Conservation (phyloP, 495 filamentous ascomycete species). For the Sabuloglossum arenarium region DNA sequence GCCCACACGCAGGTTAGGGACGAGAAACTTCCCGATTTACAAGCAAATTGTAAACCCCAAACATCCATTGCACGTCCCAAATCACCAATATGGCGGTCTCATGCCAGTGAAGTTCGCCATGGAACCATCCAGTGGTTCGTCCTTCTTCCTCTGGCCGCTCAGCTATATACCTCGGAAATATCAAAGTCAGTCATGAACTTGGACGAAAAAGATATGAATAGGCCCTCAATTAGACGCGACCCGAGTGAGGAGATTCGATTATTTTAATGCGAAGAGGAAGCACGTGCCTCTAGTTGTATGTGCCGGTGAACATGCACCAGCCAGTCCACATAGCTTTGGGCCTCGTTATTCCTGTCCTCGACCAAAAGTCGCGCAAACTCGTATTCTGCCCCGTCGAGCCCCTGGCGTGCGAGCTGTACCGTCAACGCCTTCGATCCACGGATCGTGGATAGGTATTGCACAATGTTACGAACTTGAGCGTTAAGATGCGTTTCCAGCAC, state of each 20-base stretch:
- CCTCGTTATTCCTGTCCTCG: conserved; percentile 94
- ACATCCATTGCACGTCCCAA: background rate
- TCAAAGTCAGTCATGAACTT: background rate
- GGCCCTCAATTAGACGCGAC: background rate
- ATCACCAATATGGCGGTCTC: conserved; percentile 6
- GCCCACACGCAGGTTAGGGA: background rate
- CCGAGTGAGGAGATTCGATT: background rate
- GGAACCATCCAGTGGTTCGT: conserved; percentile 2
- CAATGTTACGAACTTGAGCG: conserved; percentile 79
- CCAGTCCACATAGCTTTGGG: conserved; percentile 96
- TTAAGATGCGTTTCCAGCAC: conserved; percentile 86
- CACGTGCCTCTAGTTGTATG: conserved; percentile 66
- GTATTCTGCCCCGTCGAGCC: conserved; percentile 84
- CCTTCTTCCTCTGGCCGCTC: conserved; percentile 7
- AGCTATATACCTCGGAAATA: background rate
- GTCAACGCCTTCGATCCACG: conserved; percentile 75
- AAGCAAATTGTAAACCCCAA: background rate
- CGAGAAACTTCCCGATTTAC: background rate
- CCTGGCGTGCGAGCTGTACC: conserved; percentile 81
- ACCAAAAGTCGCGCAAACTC: conserved; percentile 83
- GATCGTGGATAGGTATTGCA: conserved; percentile 64
- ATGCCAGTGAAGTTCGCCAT: conserved; percentile 4
- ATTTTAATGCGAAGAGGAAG: background rate
- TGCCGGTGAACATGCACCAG: conserved; percentile 84
- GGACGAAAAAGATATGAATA: background rate